Conservation (phyloP, 176 grass and related monocot genomes). For the Saccharum officinarum region DNA sequence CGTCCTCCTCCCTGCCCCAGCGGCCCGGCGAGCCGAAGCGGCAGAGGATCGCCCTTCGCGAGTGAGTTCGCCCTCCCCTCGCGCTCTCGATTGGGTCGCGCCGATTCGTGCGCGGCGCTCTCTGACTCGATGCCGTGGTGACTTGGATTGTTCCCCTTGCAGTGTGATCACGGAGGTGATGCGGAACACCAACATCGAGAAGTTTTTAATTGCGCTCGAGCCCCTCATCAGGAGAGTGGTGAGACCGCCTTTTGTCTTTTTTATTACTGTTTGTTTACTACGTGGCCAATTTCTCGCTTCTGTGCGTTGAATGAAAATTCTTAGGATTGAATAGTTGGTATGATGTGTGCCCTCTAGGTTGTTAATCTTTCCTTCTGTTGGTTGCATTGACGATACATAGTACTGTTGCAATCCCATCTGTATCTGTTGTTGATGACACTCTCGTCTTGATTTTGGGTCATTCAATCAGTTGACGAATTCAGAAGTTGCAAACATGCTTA, state of each 20-base stretch:
- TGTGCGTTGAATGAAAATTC: not conserved
- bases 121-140: conserved; percentile 13
- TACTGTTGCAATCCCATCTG: not conserved
- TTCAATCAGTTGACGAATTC: not conserved
- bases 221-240: conserved; percentile 61
- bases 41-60: conserved; percentile 53
- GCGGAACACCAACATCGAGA: conserved; percentile 53
- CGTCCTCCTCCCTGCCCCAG: conserved; percentile 24
- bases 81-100: not conserved
- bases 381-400: not conserved
- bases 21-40: conserved; percentile 46
- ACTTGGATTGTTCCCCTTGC: not conserved
- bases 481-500: not conserved
- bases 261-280: too few species aligned
- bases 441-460: not conserved
- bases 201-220: conserved; percentile 44
- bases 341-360: not conserved
- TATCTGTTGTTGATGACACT: not conserved
- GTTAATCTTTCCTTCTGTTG: not conserved
- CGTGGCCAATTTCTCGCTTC: not conserved
- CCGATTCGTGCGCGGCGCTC: not conserved
- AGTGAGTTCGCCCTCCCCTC: conserved; percentile 20
- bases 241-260: not conserved
- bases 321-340: not conserved
- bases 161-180: conserved; percentile 65